These are phyloP conservation scores for Sarocladium brachiariae DNA, from an alignment of 2,329 filamentous ascomycete genomes.

Conservation along the genomic window DNA sequence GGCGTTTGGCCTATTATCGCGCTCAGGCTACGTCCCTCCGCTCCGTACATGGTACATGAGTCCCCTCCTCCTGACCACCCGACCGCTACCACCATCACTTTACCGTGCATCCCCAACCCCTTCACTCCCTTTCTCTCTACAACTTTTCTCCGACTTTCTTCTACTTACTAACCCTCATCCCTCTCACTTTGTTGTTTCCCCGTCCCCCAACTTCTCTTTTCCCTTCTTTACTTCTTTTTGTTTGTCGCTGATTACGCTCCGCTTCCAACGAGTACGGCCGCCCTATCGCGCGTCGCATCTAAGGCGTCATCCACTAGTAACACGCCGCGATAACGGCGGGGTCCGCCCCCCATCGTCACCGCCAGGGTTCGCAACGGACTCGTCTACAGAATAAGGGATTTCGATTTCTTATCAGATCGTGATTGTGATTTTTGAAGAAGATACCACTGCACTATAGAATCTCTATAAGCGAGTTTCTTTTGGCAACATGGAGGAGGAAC, in stretches of 20 bases:
- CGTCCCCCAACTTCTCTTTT: too few species aligned
- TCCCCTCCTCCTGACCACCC: conserved; percentile 5
- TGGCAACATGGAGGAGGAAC: conserved; percentile 23
- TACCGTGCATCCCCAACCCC: background rate
- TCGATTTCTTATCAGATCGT: conserved; percentile 1
- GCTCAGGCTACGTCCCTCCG: too few species aligned
- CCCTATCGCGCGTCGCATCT: conserved; percentile 1
- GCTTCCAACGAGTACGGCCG: background rate
- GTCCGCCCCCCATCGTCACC: conserved; percentile 1
- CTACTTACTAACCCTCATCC: background rate
- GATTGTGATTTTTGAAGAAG: background rate
- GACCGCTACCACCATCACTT: background rate
- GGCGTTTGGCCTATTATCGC: conserved; percentile 6
- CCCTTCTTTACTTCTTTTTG: background rate
- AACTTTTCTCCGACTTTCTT: background rate
- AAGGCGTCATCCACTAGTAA: conserved; percentile 7
- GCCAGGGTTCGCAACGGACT: background rate
- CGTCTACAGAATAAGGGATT: background rate
- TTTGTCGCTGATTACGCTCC: background rate
- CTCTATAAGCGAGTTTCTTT: background rate
- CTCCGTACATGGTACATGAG: background rate
- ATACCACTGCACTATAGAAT: background rate
- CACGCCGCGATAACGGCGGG: conserved; percentile 8
- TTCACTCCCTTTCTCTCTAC: conserved; percentile 1
- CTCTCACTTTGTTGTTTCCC: too few species aligned